These are phyloP conservation scores for Themeda triandra DNA, from an alignment of 176 grass and related monocot genomes.

Conservation along the genomic window DNA sequence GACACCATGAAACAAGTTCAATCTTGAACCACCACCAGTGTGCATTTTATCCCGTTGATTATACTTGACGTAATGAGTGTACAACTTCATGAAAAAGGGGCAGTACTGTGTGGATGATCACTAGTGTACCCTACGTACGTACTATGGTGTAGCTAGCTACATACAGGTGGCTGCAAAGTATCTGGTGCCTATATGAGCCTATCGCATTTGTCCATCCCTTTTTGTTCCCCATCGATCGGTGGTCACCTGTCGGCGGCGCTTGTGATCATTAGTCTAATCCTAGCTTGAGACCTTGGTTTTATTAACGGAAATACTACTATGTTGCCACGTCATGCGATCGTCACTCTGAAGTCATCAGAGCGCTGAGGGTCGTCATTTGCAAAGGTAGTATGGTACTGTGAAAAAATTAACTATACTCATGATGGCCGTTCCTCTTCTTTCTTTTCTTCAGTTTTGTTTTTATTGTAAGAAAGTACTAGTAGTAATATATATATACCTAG, in stretches of 20 bases:
- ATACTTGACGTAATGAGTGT: neutral
- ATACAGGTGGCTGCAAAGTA: neutral
- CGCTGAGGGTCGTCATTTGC: neutral
- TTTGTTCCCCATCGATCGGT: neutral
- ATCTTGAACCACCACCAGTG: too few relatives aligned
- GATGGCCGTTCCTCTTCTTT: neutral
- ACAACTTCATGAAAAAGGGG: neutral
- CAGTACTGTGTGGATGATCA: too few relatives aligned
- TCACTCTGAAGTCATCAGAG: slow-evolving; percentile 20
- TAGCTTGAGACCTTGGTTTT: neutral
- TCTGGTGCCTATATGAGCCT: neutral
- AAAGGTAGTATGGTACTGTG: too few relatives aligned
- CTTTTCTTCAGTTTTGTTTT: too few relatives aligned
- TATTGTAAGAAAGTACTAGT: too few relatives aligned
- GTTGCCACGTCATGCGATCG: slow-evolving; percentile 10
- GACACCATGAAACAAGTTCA: too few relatives aligned
- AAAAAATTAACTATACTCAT: too few relatives aligned
- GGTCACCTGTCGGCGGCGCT: slow-evolving; percentile 21
- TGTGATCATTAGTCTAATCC: slow-evolving; percentile 19
- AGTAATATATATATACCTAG: too few relatives aligned
- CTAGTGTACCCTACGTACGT: too few relatives aligned
- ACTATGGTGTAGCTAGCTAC: neutral
- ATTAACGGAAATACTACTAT: neutral
- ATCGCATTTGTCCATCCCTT: neutral
- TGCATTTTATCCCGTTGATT: too few relatives aligned